These are phyloP conservation scores for Phylloboletellus chloephorus DNA, from an alignment of 1,284 basidiomycete species.

Conservation along the genomic window DNA sequence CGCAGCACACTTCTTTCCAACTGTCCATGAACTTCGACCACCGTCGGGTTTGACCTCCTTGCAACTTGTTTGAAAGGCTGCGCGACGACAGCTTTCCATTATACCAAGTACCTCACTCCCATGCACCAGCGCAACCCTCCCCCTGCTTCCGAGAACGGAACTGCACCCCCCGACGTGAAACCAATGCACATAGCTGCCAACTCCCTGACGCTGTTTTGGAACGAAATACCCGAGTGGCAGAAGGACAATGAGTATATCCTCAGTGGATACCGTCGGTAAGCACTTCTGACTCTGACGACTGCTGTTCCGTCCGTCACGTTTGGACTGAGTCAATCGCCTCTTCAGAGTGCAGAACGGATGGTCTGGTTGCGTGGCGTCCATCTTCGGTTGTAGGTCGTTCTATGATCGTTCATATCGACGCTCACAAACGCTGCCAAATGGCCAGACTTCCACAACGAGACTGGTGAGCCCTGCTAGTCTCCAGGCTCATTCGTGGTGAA, in stretches of 20 bases:
- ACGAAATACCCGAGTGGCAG: slow-evolving; percentile 64
- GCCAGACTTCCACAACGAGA: slow-evolving; percentile 81
- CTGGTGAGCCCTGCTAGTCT: slow-evolving; percentile 40
- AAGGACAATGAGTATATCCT: slow-evolving; percentile 73
- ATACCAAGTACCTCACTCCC: slow-evolving; percentile 1
- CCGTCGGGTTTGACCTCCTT: not conserved
- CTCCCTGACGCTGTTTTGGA: slow-evolving; percentile 47
- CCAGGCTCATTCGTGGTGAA: slow-evolving; percentile 9
- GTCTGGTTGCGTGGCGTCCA: slow-evolving; percentile 59
- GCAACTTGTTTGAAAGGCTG: not conserved
- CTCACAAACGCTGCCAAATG: slow-evolving; percentile 13
- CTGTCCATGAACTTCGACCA: no score
- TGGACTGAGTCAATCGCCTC: slow-evolving; percentile 7
- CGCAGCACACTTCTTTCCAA: no score
- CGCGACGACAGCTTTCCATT: not conserved
- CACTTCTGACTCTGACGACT: slow-evolving; percentile 3
- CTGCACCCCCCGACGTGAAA: not conserved
- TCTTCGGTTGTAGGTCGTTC: slow-evolving; percentile 63
- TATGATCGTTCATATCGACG: slow-evolving; percentile 11
- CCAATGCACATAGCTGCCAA: slow-evolving; percentile 4
- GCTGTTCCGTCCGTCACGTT: slow-evolving; percentile 9
- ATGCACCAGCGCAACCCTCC: slow-evolving; percentile 20
- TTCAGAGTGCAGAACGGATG: slow-evolving; percentile 59
- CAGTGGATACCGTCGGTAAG: slow-evolving; percentile 67
- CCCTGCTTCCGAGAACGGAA: slow-evolving; percentile 11